Evolutionary conservation across 768 basidiomycete species (phyloP).

Genomic region (Suillus fuscotomentosus): DNA sequence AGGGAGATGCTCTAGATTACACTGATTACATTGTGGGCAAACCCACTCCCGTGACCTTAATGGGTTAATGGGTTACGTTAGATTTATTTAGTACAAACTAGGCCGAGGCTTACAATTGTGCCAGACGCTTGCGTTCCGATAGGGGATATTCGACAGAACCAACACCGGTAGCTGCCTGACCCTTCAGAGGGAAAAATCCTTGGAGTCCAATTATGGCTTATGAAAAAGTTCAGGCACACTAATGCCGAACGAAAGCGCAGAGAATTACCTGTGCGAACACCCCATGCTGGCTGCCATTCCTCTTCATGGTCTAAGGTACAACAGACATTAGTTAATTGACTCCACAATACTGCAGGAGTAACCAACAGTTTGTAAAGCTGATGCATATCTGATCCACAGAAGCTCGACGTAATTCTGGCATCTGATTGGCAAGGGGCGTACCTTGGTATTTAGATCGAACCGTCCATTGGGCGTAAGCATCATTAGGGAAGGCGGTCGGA

Average conservation of each 20-base stretch:
- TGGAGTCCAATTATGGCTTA: conserved; percentile 85
- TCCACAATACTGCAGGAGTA: conserved; percentile 10
- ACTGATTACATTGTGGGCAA: conserved; percentile 69
- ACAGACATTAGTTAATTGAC: conserved; percentile 28
- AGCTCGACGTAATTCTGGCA: neutral
- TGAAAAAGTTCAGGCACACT: conserved; percentile 10
- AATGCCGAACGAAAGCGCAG: conserved; percentile 11
- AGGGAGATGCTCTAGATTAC: conserved; percentile 70
- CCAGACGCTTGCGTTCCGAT: conserved; percentile 75
- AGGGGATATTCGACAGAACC: conserved; percentile 83
- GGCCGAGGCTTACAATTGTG: conserved; percentile 55
- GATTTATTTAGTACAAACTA: conserved; percentile 10
- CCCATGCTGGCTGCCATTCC: conserved; percentile 98
- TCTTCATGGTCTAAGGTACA: conserved; percentile 80
- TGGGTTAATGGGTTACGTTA: conserved; percentile 9
- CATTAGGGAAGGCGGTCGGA: conserved; percentile 94
- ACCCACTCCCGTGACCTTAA: conserved; percentile 77
- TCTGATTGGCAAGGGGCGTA: conserved; percentile 30
- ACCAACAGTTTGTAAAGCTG: conserved; percentile 86
- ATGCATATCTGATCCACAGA: conserved; percentile 70
- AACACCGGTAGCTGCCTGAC: conserved; percentile 82
- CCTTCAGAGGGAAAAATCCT: conserved; percentile 86
- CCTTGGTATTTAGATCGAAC: conserved; percentile 95
- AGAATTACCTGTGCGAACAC: conserved; percentile 82
- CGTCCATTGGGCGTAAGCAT: conserved; percentile 96